Evolutionary conservation across 129 eudicot species (phyloP).

Genomic region (Tanacetum coccineum): DNA sequence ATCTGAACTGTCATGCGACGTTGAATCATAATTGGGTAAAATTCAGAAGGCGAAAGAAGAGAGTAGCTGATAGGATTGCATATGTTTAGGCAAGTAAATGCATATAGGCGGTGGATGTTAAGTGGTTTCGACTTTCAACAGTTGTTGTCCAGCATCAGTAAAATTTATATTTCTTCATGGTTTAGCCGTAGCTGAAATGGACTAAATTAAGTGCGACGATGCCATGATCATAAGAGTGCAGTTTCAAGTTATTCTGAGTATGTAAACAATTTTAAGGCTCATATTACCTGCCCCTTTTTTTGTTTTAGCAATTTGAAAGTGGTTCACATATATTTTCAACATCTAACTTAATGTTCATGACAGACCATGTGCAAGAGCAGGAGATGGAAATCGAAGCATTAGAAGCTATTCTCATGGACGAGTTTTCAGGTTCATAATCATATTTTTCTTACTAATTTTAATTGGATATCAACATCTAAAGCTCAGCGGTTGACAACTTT

Average conservation of each 20-base stretch:
- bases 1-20: too few species aligned
- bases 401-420: slow-evolving; percentile 91
- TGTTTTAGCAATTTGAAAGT: too few species aligned
- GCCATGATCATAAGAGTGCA: not conserved
- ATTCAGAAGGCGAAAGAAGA: too few species aligned
- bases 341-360: slow-evolving; percentile 20
- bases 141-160: not conserved
- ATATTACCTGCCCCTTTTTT: too few species aligned
- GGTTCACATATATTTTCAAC: too few species aligned
- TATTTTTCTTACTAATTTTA: not conserved
- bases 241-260: too few species aligned
- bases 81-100: not conserved
- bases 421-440: slow-evolving; percentile 53
- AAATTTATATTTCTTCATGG: not conserved
- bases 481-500: slow-evolving; percentile 9
- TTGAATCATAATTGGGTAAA: too few species aligned
- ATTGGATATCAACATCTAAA: not conserved
- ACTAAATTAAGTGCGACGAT: not conserved
- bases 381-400: slow-evolving; percentile 97
- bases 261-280: too few species aligned
- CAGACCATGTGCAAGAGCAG: slow-evolving; percentile 91
- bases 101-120: not conserved
- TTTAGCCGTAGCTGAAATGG: not conserved
- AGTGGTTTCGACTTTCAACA: too few species aligned
- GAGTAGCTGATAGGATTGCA: too few species aligned